Percentiles rank a stretch among this genome's conserved stretches.
phyloP scores from a whole-genome alignment of 805 yeast genomes.

The Yarrowia deformans region DNA sequence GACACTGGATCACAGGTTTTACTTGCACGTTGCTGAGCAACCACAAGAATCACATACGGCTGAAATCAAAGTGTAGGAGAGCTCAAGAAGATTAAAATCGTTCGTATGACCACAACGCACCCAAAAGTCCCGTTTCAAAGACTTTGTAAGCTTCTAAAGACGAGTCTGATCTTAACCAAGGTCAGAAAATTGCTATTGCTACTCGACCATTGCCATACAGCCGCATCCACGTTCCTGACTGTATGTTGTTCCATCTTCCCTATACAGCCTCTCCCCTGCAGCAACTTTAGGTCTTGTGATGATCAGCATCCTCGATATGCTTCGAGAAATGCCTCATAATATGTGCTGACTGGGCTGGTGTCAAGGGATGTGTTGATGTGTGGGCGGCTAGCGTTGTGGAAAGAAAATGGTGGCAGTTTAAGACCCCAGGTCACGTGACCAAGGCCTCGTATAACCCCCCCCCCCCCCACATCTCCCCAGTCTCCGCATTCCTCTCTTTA shows the following conservation, averaged over 20 bases:
- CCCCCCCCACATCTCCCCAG: neutral
- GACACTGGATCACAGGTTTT: too few relatives aligned
- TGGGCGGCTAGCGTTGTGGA: too few relatives aligned
- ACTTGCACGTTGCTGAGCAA: too few relatives aligned
- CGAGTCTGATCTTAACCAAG: too few relatives aligned
- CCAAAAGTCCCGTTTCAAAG: too few relatives aligned
- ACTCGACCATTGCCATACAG: neutral
- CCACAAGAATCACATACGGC: too few relatives aligned
- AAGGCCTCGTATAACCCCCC: neutral
- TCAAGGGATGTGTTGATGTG: too few relatives aligned
- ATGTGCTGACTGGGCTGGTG: neutral
- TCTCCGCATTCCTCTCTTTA: neutral
- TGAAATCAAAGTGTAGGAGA: too few relatives aligned
- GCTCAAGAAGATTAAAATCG: too few relatives aligned
- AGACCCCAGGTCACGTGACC: neutral
- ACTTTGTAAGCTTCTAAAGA: too few relatives aligned
- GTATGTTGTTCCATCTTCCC: neutral
- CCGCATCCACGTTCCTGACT: conserved; percentile 16
- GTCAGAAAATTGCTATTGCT: neutral
- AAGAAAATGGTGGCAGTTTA: too few relatives aligned
- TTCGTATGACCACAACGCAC: too few relatives aligned
- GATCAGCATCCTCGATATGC: conserved; percentile 33
- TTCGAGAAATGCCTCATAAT: conserved; percentile 37
- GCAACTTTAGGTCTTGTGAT: conserved; percentile 34
- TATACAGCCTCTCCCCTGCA: conserved; percentile 33